Evolutionary conservation across 2,329 filamentous ascomycete genomes (phyloP).

Genomic region (Colletotrichum spinosum): DNA sequence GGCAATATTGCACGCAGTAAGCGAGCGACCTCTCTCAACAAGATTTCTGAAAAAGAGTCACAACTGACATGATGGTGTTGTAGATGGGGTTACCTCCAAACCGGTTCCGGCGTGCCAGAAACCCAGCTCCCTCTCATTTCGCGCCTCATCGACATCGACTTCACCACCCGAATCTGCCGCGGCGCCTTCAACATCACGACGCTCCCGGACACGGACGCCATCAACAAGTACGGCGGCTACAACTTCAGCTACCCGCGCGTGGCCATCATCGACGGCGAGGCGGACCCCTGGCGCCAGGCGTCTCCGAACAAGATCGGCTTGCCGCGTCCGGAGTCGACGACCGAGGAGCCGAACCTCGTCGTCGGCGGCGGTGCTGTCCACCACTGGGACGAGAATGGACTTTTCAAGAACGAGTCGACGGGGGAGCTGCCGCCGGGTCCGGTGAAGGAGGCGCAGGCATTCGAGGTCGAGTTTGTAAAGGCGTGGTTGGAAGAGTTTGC

Average conservation of each 20-base stretch:
- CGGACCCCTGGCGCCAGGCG: conserved; percentile 83
- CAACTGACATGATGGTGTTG: conserved; percentile 13
- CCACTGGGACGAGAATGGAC: conserved; percentile 82
- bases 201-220: conserved; percentile 70
- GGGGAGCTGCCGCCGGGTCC: conserved; percentile 66
- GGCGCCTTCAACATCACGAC: conserved; percentile 76
- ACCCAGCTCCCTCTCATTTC: conserved; percentile 77
- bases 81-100: conserved; percentile 83
- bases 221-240: conserved; percentile 84
- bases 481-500: conserved; percentile 76
- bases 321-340: conserved; percentile 65
- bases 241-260: conserved; percentile 79
- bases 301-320: conserved; percentile 75
- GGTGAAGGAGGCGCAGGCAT: conserved; percentile 68
- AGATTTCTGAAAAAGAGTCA: neutral
- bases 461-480: conserved; percentile 71
- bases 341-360: conserved; percentile 75
- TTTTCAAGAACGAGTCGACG: conserved; percentile 72
- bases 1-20: conserved; percentile 67
- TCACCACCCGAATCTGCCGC: conserved; percentile 70
- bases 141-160: conserved; percentile 74
- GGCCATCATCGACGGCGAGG: conserved; percentile 81
- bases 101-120: conserved; percentile 75
- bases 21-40: conserved; percentile 31
- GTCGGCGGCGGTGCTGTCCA: conserved; percentile 77